phyloP scores from a whole-genome alignment of 495 filamentous ascomycete genomes.

The Friedmanniomyces endolithicus region DNA sequence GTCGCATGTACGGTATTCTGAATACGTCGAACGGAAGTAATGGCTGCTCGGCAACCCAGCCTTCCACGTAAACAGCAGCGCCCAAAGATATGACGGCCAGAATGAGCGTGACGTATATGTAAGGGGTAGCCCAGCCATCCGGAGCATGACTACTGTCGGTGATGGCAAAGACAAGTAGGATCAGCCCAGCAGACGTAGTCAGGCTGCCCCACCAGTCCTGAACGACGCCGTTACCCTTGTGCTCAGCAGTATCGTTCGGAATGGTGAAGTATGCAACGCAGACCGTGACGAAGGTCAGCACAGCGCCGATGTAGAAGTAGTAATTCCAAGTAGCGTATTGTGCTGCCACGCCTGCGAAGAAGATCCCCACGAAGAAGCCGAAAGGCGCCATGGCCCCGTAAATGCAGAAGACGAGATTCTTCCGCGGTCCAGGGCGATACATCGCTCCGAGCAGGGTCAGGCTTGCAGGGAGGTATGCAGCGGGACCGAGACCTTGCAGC shows the following conservation, averaged over 20 bases:
- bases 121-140: conserved; percentile 58
- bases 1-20: conserved; percentile 56
- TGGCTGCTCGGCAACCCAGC: conserved; percentile 59
- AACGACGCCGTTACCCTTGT: conserved; percentile 33
- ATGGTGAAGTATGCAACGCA: conserved; percentile 49
- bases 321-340: conserved; percentile 56
- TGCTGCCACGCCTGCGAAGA: conserved; percentile 55
- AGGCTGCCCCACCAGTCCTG: conserved; percentile 63
- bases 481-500: conserved; percentile 64
- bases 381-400: conserved; percentile 68
- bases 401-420: conserved; percentile 72
- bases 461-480: conserved; percentile 54
- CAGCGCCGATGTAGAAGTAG: conserved; percentile 45
- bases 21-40: conserved; percentile 67
- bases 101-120: conserved; percentile 51
- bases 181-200: conserved; percentile 51
- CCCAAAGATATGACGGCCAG: conserved; percentile 45
- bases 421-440: conserved; percentile 73
- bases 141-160: conserved; percentile 62
- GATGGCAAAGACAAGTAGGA: conserved; percentile 67
- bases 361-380: conserved; percentile 74
- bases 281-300: conserved; percentile 40
- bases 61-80: conserved; percentile 58
- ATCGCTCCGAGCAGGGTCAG: conserved; percentile 69
- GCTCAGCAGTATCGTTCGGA: conserved; percentile 49